phyloP scores from a whole-genome alignment of 1,284 basidiomycete genomes.

The Cryptococcus sp. region DNA sequence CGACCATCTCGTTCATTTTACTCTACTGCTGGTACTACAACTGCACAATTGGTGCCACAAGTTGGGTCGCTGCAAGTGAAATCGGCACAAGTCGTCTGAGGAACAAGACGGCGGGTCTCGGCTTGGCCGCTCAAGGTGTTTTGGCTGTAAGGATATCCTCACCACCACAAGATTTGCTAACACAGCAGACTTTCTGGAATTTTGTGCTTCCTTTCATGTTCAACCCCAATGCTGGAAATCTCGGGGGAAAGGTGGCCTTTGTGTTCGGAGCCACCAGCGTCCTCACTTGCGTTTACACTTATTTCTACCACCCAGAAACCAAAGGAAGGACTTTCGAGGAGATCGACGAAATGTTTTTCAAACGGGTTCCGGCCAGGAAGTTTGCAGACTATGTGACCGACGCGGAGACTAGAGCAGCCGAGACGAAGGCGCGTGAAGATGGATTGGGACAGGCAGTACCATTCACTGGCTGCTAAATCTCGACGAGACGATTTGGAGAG shows the following conservation, averaged over 20 bases:
- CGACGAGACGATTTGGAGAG: no score
- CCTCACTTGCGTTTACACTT: conserved; percentile 5
- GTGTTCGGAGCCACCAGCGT: conserved; percentile 5
- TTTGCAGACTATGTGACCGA: conserved; percentile 10
- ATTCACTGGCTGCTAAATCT: no score
- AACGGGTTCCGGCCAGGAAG: conserved; percentile 27
- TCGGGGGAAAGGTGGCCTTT: conserved; percentile 3
- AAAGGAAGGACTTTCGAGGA: conserved; percentile 37
- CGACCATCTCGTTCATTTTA: no score
- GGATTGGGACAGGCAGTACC: no score
- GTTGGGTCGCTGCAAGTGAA: conserved; percentile 4
- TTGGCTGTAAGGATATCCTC: conserved; percentile 2
- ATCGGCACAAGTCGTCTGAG: conserved; percentile 4
- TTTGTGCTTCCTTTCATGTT: conserved; percentile 9
- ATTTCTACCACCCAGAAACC: conserved; percentile 9
- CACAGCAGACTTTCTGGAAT: no score
- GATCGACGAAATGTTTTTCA: conserved; percentile 40
- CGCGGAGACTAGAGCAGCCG: no score
- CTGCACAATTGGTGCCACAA: conserved; percentile 6
- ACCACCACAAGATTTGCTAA: no score
- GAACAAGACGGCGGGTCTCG: conserved; percentile 5
- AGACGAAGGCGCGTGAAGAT: no score
- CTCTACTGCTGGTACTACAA: no score
- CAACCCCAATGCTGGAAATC: conserved; percentile 5
- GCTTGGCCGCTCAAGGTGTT: not conserved